These are phyloP conservation scores for Globisporangium perplexum DNA, from an alignment of 352 stramenopile genomes.

Conservation along the genomic window DNA sequence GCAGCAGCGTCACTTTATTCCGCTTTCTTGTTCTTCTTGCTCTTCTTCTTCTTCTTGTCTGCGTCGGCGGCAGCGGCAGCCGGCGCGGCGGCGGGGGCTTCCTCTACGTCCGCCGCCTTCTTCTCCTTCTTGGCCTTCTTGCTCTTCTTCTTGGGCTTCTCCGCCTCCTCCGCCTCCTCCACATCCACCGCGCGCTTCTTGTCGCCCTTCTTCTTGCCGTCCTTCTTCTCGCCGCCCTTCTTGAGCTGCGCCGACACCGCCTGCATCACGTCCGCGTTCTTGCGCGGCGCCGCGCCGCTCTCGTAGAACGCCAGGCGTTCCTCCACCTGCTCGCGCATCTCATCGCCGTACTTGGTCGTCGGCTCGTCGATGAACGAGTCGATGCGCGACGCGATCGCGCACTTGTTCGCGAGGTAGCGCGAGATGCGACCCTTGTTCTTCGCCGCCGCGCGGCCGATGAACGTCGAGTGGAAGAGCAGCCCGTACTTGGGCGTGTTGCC, in stretches of 20 bases:
- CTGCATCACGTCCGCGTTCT: constrained; percentile 99
- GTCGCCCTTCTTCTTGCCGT: constrained; percentile 66
- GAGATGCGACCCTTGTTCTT: constrained; percentile 99
- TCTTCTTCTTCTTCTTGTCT: constrained; percentile 79
- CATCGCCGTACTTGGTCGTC: constrained; percentile 96
- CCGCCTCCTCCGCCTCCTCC: constrained; percentile 54
- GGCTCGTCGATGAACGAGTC: constrained; percentile 98
- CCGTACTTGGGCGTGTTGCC: constrained; percentile 99
- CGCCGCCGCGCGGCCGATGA: constrained; percentile 97
- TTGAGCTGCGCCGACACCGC: constrained; percentile 92
- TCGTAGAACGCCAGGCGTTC: constrained; percentile 99
- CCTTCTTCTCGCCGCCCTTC: constrained; percentile 48
- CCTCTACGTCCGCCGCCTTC: constrained; percentile 27
- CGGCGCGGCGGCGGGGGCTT: constrained; percentile 6
- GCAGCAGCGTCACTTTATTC: constrained; percentile 36
- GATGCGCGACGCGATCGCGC: constrained; percentile 98
- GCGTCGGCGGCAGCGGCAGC: constrained; percentile 30
- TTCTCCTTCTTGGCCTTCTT: constrained; percentile 78
- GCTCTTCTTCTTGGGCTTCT: constrained; percentile 76
- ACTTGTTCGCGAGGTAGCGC: constrained; percentile 99
- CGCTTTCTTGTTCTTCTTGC: constrained; percentile 74
- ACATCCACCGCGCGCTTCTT: constrained; percentile 79
- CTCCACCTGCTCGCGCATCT: constrained; percentile 99
- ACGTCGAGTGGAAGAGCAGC: constrained; percentile 99
- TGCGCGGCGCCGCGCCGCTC: constrained; percentile 94